phyloP scores from a whole-genome alignment of 148 eudicot species.

The Camellia sinensis region DNA sequence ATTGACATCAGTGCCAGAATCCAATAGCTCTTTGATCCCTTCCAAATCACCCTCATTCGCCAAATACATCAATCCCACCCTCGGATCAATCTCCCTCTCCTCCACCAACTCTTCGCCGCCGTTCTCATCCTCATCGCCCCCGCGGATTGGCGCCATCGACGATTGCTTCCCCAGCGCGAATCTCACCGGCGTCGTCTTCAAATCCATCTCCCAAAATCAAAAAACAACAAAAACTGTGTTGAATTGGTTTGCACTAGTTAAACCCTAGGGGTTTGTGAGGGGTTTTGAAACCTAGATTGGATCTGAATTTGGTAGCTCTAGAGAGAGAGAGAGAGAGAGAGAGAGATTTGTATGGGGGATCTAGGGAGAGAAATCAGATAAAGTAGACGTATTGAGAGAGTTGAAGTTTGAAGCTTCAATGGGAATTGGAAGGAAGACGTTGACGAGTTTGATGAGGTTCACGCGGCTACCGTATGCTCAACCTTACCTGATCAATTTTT shows the following conservation, averaged over 20 bases:
- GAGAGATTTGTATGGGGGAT: not conserved
- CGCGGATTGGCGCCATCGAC: constrained; percentile 42
- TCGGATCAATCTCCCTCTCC: constrained; percentile 41
- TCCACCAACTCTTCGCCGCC: constrained; percentile 15
- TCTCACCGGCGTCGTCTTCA: constrained; percentile 29
- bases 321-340: not conserved
- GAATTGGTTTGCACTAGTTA: not conserved
- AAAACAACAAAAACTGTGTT: not conserved
- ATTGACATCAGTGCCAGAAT: constrained; percentile 57
- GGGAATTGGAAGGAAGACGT: no score
- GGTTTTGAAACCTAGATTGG: not conserved
- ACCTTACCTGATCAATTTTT: no score
- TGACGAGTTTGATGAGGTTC: no score
- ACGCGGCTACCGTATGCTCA: no score
- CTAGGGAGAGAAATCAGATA: not conserved
- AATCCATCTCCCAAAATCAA: constrained; percentile 18
- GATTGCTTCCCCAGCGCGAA: constrained; percentile 64
- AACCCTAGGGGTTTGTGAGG: not conserved
- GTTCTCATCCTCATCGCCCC: constrained; percentile 23
- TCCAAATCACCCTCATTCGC: constrained; percentile 78
- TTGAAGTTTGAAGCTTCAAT: not conserved
- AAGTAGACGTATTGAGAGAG: no score
- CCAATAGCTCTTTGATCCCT: constrained; percentile 63
- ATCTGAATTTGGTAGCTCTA: not conserved
- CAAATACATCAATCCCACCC: constrained; percentile 61